Evolutionary conservation across 768 basidiomycete genomes (phyloP).

Genomic region (Russula ochroleuca): DNA sequence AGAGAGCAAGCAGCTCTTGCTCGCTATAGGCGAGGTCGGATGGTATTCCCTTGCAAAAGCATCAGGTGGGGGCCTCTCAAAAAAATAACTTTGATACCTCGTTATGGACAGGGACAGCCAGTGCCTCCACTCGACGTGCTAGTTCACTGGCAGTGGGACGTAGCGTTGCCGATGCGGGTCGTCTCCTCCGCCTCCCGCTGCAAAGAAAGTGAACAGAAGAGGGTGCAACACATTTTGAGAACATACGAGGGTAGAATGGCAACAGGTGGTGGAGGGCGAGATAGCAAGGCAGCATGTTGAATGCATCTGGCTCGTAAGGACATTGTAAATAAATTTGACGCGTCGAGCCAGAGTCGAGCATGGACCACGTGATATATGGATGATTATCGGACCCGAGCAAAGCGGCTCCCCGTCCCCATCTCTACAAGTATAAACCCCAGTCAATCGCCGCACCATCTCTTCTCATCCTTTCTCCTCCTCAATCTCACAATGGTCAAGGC

Average conservation of each 20-base stretch:
- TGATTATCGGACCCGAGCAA: slow-evolving; percentile 6
- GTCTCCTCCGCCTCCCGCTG: slow-evolving; percentile 4
- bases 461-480: slow-evolving; percentile 6
- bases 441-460: neutral
- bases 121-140: slow-evolving; percentile 22
- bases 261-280: neutral
- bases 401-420: neutral
- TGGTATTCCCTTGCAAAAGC: neutral
- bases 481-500: slow-evolving; percentile 57
- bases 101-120: slow-evolving; percentile 2
- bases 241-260: neutral
- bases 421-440: neutral
- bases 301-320: neutral
- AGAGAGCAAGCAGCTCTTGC: slow-evolving; percentile 39
- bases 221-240: too few relatives aligned
- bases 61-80: neutral
- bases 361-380: neutral
- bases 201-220: neutral
- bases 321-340: neutral
- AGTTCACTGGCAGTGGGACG: slow-evolving; percentile 6
- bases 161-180: neutral
- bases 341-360: neutral
- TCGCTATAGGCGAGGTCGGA: slow-evolving; percentile 33
- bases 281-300: slow-evolving; percentile 4
- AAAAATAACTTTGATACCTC: neutral